Conservation (phyloP, 2,329 filamentous ascomycete genomes). For the Emmonsiellopsis sp. region DNA sequence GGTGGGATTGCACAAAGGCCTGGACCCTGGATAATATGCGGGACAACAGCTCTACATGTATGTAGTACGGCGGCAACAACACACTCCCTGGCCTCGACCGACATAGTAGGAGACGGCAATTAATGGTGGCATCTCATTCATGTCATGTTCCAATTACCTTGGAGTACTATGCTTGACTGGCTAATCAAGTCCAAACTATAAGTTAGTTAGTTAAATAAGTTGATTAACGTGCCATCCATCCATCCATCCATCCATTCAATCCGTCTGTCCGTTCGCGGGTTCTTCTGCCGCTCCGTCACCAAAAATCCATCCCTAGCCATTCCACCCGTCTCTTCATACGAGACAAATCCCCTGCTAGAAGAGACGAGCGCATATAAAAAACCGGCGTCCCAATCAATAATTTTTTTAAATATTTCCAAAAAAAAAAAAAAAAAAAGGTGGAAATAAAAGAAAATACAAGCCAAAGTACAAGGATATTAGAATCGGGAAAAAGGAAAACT, state of each 20-base stretch:
- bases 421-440: not conserved
- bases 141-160: not conserved
- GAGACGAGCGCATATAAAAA: not conserved
- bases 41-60: no score
- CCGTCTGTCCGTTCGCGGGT: not conserved
- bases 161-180: not conserved
- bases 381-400: not conserved
- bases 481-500: no score
- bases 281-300: no score
- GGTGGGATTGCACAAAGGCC: no score
- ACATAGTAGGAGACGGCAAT: not conserved
- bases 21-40: no score
- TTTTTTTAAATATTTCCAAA: not conserved
- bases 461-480: not conserved
- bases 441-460: not conserved
- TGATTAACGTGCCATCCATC: not conserved
- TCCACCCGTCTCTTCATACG: no score
- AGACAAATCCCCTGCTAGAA: not conserved
- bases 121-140: not conserved
- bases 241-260: not conserved
- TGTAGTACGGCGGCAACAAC: no score
- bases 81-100: no score
- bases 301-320: no score
- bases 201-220: not conserved
- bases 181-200: not conserved